Base-by-base conservation (phyloP, 2,329 filamentous ascomycete genomes). In the Colletotrichum zoysiae region DNA sequence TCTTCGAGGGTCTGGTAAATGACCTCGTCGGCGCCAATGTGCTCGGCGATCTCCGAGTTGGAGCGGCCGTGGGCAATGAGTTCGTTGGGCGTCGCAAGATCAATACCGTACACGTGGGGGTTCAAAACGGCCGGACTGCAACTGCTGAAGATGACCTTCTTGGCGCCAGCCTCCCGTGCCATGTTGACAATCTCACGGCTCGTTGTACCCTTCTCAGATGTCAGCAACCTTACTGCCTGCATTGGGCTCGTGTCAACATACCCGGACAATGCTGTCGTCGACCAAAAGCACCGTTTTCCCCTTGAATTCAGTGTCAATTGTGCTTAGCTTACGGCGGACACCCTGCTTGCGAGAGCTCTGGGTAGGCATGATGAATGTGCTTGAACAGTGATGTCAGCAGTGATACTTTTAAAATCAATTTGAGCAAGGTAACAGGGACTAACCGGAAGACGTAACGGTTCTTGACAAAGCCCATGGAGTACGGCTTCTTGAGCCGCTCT, bases 251-350 rank as follows among this genome's bases (percentile, higher is more conserved):
- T 12, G 51, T n/a, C 20, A 35, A 56, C 30, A 56, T 56, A 56
- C 95, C 48, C 95, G 89, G 5, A 97, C 95, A 71, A 97, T 94
- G 76, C 91, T 94, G 82, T 98, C 95, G 76, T 98, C 95, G 1
- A 98, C 93, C 0, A 98, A 85, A 14, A 95, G 86, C 9, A 98
- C 92, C 71, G 91, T 93, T 76, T 92, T 91, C 75, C 89, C 93
- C 69, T 91, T 86, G 82, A 98, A 98, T 79, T 98, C 95, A 48
- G 91, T 90, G 35, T 91, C 89, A 82, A 98, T 97, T 26, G 95
- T 90, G 73, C 93, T 95, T 50, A 98, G 87, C 84, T 98, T 98
- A 60, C 95, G 90, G 5, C 95, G 91, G 12, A 98, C 94, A 75
- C 94, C 92, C 82, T 95, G 95, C 78, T 96, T 90, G 5, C 95